These are phyloP conservation scores for Ilex aquifolium DNA, from an alignment of 257 asterid genomes.

Conservation along the genomic window DNA sequence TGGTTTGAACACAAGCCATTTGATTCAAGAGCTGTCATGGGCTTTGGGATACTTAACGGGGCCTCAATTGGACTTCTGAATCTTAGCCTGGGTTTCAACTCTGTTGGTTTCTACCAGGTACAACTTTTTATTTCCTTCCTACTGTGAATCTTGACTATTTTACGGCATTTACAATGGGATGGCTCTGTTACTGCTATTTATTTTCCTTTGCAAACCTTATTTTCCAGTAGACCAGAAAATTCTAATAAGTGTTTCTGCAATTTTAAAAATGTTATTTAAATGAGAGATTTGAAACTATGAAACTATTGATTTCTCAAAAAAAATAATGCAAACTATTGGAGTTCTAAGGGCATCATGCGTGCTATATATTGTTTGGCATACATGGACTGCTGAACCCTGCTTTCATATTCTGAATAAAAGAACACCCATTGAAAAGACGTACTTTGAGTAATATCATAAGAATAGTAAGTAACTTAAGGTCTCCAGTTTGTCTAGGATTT, in stretches of 20 bases:
- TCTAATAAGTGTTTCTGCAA: too few species aligned
- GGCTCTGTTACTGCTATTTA: neutral
- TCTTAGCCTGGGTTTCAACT: slow-evolving; percentile 13
- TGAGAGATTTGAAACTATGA: too few species aligned
- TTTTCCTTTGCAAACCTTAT: neutral
- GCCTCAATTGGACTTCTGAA: slow-evolving; percentile 38
- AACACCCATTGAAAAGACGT: too few species aligned
- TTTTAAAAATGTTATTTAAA: too few species aligned
- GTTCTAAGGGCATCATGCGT: neutral
- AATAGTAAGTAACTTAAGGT: too few species aligned
- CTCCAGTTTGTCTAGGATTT: neutral
- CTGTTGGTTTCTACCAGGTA: slow-evolving; percentile 97
- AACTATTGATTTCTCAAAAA: too few species aligned
- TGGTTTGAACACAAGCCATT: slow-evolving; percentile 87
- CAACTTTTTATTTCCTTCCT: slow-evolving; percentile 7
- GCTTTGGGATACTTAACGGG: slow-evolving; percentile 47
- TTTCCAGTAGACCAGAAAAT: neutral
- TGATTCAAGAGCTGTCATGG: neutral
- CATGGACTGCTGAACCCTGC: neutral
- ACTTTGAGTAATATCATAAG: too few species aligned
- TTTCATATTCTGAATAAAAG: neutral
- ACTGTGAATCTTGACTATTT: neutral
- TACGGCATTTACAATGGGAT: neutral
- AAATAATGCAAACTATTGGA: too few species aligned
- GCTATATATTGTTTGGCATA: neutral